A percentile compares a stretch with the other conserved stretches of the same genome.
Conservation (phyloP, 75 land plant genomes). For the Cunninghamia lanceolata region DNA sequence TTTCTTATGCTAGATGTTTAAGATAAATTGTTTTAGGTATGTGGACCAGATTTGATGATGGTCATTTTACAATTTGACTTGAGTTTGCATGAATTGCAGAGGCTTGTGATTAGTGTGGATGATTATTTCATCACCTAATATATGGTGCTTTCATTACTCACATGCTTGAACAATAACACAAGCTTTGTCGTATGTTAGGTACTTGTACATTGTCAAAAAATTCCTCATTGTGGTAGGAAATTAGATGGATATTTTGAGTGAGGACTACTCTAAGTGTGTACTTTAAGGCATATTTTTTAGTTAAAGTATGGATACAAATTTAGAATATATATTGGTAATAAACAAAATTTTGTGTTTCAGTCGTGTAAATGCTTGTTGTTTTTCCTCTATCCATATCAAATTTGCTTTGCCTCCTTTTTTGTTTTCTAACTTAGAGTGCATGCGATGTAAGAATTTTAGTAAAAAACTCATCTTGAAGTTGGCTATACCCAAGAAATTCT, state of each 20-base stretch:
- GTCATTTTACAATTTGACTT: not conserved
- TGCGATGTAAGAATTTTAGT: no score
- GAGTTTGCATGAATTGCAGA: not conserved
- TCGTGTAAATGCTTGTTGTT: no score
- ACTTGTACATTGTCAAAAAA: not conserved
- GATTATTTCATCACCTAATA: not conserved
- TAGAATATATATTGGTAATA: not conserved
- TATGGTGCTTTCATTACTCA: not conserved
- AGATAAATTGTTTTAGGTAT: not conserved
- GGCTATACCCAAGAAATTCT: no score
- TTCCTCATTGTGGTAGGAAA: not conserved
- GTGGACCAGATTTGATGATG: not conserved
- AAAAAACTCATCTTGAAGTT: no score
- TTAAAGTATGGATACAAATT: not conserved
- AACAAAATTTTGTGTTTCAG: not conserved
- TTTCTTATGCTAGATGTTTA: not conserved
- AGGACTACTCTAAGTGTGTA: not conserved
- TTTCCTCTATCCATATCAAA: no score
- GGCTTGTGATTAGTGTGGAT: not conserved
- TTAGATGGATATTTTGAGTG: not conserved
- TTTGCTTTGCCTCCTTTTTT: no score
- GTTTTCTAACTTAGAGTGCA: no score
- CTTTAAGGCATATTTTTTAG: conserved; percentile 2
- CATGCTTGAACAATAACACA: not conserved
- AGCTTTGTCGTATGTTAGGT: not conserved